phyloP scores from a whole-genome alignment of 2,329 filamentous ascomycete genomes.

The Hypoxylon sp. region DNA sequence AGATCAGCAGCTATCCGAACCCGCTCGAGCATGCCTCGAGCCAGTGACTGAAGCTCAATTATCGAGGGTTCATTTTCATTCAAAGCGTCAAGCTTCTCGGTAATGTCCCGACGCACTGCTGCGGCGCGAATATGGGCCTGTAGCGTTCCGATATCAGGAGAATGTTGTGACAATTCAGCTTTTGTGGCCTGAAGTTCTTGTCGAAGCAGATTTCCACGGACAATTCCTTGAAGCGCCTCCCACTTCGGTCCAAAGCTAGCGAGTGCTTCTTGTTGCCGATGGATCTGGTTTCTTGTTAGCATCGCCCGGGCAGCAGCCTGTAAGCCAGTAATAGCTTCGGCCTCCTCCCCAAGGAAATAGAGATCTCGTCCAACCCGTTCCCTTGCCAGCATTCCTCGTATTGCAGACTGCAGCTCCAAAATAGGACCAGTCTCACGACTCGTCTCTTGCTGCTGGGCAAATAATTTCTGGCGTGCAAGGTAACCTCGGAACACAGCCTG shows the following conservation, averaged over 20 bases:
- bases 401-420: slow-evolving; percentile 74
- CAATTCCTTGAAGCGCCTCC: slow-evolving; percentile 64
- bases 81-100: slow-evolving; percentile 64
- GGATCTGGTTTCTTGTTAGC: slow-evolving; percentile 70
- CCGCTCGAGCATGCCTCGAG: slow-evolving; percentile 74
- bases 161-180: slow-evolving; percentile 64
- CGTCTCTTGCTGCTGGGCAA: slow-evolving; percentile 70
- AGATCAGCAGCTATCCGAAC: slow-evolving; percentile 64
- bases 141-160: slow-evolving; percentile 61
- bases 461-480: slow-evolving; percentile 71
- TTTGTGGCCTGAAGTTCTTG: slow-evolving; percentile 62
- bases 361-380: slow-evolving; percentile 62
- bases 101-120: slow-evolving; percentile 67
- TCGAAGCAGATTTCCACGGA: slow-evolving; percentile 66
- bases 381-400: slow-evolving; percentile 77
- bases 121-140: slow-evolving; percentile 69
- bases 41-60: slow-evolving; percentile 69
- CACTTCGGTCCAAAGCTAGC: slow-evolving; percentile 65
- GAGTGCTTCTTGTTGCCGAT: slow-evolving; percentile 66
- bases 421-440: slow-evolving; percentile 67
- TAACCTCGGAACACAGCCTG: slow-evolving; percentile 78
- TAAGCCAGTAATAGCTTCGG: slow-evolving; percentile 56
- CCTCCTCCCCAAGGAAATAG: slow-evolving; percentile 47
- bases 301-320: slow-evolving; percentile 78
- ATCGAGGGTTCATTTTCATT: slow-evolving; percentile 61